Evolutionary conservation across 495 filamentous ascomycete genomes (phyloP), one percentile per base, ranked within the genome.

Genomic region (Monascus purpureus): DNA sequence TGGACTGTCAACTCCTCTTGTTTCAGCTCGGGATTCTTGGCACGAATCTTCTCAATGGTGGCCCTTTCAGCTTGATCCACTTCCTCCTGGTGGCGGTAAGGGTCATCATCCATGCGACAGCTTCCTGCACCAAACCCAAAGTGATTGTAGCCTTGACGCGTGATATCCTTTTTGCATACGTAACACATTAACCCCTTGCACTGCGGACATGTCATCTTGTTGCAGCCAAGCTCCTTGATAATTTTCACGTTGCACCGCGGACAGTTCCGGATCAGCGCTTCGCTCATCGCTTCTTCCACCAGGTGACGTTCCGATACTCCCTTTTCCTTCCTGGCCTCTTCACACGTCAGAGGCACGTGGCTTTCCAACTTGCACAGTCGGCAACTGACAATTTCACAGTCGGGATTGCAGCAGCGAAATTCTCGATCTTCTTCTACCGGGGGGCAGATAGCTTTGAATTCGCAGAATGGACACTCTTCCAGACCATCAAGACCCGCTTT

Each of bases 231-330:
- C 34, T 76, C 68, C 47, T 92, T 93, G 46, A 92, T 59, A 26
- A 61, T 54, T 8, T 45, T 45, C 9, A 52, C 18, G 17, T 82
- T 82, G 65, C 85, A 93, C 23, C 62, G 74, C 1, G 55, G 53
- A 31, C 59, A 63, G n/a, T 40, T 51, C 13, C 84, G 67, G 15
- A 92, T 76, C 35, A 92, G 41, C 14, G 83, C 85, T 22, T 67
- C 65, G 1, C 77, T 82, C 77, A 84, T 85, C 2, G 83, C 84
- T 53, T 92, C 83, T 49, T 92, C 85, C 15, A 92, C 66, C 7
- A 46, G 42, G 39, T 77, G 81, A 8, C 79, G 71, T 22, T 72
- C 66, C 14, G 67, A 66, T 3, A 70, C 31, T 5, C 68, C 66
- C 28, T 67, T 68, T 14, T 78, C 71, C 41, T 69, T 73, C 15